Evolutionary conservation across 192 early-diverging fungal species (phyloP), one percentile per base, ranked within the genome.

Genomic region (Kickxella alabastrina): DNA sequence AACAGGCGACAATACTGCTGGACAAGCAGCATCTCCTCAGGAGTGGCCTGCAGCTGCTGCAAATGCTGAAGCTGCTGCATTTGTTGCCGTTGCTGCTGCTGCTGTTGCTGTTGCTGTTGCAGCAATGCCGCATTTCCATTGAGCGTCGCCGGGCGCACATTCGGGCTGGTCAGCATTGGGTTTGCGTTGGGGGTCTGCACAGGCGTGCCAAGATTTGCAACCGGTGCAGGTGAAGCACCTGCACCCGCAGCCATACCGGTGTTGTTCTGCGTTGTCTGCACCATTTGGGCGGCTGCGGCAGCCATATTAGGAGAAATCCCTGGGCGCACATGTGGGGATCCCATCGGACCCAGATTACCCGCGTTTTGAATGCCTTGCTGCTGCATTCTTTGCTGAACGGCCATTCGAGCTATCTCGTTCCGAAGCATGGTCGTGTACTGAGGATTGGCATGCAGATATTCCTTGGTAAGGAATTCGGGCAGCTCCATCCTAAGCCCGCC

Each of bases 401-500:
- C 22, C 3, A 59, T 14, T 3, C 21, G 14, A 5, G 39, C 26
- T 45, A 71, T 42, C 14, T 71, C 48, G 28, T 53, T 49, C 7
- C 62, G 52, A 6, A 72, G 54, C 19, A 65, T 48, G 1, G 43
- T 44, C n/a, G 17, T 38, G 31, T 72, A 64, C 18, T 59, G 49
- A 6, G 68, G 68, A 18, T 72, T 59, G 10, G 68, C 68, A 29
- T 65, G 57, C 32, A 72, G 40, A 43, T 60, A 72, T 34, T 72
- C 68, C 43, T 56, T 60, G 1, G 68, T 72, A 34, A 72, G 64
- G n/a, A 60, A 52, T 19, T 36, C 45, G 10, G 68, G 68, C 1
- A 56, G 29, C 17, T 60, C 62, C 18, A 58, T 36, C 6, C 50
- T 45, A 10, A 52, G 40, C 7, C 38, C 31, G 3, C 55, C 56